Conservation (phyloP, 768 basidiomycete genomes). For the Hirschioporus abietinus region DNA sequence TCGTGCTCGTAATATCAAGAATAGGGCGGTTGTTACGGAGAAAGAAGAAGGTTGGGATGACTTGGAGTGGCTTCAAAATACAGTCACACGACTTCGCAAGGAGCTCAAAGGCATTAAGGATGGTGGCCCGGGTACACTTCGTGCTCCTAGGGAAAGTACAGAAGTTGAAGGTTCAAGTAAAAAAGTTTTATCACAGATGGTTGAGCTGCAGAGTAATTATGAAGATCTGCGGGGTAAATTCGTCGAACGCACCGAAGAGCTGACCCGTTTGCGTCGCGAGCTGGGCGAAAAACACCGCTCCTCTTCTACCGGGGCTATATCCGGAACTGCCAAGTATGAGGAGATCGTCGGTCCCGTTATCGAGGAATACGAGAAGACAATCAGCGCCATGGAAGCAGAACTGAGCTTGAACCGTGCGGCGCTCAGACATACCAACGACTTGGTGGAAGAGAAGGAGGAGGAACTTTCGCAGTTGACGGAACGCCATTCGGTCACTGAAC, state of each 20-base stretch:
- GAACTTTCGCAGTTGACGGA: constrained; percentile 62
- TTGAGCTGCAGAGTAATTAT: constrained; percentile 80
- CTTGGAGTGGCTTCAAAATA: constrained; percentile 90
- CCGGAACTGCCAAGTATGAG: constrained; percentile 75
- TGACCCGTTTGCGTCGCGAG: constrained; percentile 73
- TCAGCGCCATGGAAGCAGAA: constrained; percentile 90
- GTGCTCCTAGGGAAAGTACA: constrained; percentile 34
- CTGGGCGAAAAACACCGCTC: constrained; percentile 68
- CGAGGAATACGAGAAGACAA: constrained; percentile 98
- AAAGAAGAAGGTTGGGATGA: constrained; percentile 99
- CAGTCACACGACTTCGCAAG: constrained; percentile 77
- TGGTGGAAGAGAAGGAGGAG: constrained; percentile 88
- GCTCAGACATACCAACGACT: constrained; percentile 83
- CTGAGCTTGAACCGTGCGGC: constrained; percentile 83
- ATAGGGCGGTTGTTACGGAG: constrained; percentile 86
- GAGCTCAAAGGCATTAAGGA: constrained; percentile 82
- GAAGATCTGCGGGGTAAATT: constrained; percentile 79
- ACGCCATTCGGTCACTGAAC: constrained; percentile 71
- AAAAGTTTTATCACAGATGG: constrained; percentile 74
- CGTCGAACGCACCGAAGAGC: constrained; percentile 84
- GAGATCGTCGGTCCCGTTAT: constrained; percentile 97
- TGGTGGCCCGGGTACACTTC: constrained; percentile 35
- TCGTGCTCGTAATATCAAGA: constrained; percentile 96
- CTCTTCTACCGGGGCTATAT: constrained; percentile 53
- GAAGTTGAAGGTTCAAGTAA: constrained; percentile 50